Base-by-base conservation (phyloP, 768 basidiomycete species). In the Suillus ampliporus region DNA sequence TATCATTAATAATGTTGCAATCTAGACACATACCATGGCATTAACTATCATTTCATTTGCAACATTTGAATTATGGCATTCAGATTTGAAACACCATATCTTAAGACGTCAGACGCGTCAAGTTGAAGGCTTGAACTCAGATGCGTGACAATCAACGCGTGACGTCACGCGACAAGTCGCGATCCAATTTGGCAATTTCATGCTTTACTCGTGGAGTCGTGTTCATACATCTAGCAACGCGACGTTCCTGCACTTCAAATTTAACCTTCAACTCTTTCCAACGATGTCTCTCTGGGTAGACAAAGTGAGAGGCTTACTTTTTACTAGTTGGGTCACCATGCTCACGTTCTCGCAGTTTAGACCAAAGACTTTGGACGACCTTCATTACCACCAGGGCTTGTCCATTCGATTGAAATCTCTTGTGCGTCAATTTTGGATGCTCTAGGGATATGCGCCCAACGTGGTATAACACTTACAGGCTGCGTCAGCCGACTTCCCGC, bases 401-500 rank as follows among this genome's bases (percentile, higher is more conserved):
- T 93, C 95, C 21, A 81, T 84, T 26, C 86, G 97, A 28, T 80
- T 98, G 37, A 85, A 84, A 64, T 90, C 95, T 2, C 80, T 98
- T 65, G 94, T 93, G 40, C n/a, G 80, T 73, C 23, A 19, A 4
- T 10, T 19, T 26, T 35, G 57, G 48, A 41, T 59, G 7, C 23
- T 26, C 31, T 51, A 37, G 5, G 23, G 23, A 21, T 19, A 11
- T 57, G 34, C 3, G 35, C 11, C 34, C 2, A 14, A 56, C 23
- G 47, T 54, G 57, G 26, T 63, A 50, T 61, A 9, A 43, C 13
- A 13, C 11, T 4, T 40, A 1, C 70, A 95, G 93, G 90, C 96
- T 0, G 84, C 88, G 1, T 90, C 93, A 1, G 93, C 94, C 1
- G 96, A 99, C 80, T 98, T 99, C 73, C 97, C 97, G 9, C 97